Percentiles rank a stretch among this genome's conserved stretches.
These are phyloP conservation scores for Aspergillus carlsbadensis DNA, from an alignment of 495 filamentous ascomycete species.

Conservation along the genomic window DNA sequence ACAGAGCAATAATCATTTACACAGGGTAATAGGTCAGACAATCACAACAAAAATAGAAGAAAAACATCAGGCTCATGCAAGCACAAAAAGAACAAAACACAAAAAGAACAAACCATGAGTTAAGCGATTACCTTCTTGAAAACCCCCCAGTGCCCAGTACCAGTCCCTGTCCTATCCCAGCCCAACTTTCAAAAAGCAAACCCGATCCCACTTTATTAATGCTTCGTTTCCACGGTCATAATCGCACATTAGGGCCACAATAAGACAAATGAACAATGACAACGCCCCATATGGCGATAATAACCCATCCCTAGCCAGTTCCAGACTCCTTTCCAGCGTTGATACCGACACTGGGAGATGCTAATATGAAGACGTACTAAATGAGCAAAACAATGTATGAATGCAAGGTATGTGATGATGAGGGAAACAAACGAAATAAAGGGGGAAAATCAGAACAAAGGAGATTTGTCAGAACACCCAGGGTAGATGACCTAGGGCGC, in stretches of 20 bases:
- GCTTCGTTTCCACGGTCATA: constrained; percentile 16
- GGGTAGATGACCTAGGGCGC: not conserved
- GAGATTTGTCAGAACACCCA: not conserved
- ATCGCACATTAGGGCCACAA: constrained; percentile 21
- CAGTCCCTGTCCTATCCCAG: not conserved
- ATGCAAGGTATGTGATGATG: constrained; percentile 21
- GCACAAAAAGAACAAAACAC: not conserved
- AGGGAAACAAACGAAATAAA: constrained; percentile 19
- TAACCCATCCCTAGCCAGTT: constrained; percentile 17
- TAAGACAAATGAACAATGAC: constrained; percentile 21
- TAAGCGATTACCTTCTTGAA: not conserved
- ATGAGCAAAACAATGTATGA: constrained; percentile 30
- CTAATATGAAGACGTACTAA: constrained; percentile 17
- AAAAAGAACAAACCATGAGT: not conserved
- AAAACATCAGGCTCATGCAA: not conserved
- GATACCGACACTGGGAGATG: constrained; percentile 25
- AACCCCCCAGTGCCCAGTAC: not conserved
- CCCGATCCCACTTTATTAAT: constrained; percentile 18
- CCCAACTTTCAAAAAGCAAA: constrained; percentile 8
- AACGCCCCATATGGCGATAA: constrained; percentile 6
- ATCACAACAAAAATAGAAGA: constrained; percentile 3
- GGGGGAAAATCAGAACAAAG: constrained; percentile 19
- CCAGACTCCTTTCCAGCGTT: constrained; percentile 38
- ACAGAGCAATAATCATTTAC: constrained; percentile 13
- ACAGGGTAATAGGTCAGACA: not conserved